Evolutionary conservation across 192 early-diverging fungal species (phyloP).

Genomic region (Phlyctochytrium planicorne): DNA sequence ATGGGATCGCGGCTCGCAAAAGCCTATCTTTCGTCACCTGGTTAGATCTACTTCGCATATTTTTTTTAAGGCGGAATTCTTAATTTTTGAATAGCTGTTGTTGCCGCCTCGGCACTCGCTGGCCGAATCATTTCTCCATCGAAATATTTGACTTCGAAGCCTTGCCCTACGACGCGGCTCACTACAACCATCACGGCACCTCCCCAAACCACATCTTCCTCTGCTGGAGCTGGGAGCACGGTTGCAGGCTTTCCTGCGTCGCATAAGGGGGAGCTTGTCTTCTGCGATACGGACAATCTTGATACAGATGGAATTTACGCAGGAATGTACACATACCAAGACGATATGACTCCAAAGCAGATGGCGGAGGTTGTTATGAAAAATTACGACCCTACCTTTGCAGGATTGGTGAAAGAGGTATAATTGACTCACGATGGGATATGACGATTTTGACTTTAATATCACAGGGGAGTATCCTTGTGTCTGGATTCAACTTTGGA

Average conservation of each 20-base stretch:
- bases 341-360: conserved; percentile 83
- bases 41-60: conserved; percentile 28
- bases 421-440: conserved; percentile 16
- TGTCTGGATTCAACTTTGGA: conserved; percentile 95
- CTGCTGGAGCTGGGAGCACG: not conserved
- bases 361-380: conserved; percentile 98
- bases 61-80: conserved; percentile 2
- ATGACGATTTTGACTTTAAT: not conserved
- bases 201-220: conserved; percentile 10
- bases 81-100: conserved; percentile 62
- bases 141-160: conserved; percentile 4
- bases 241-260: conserved; percentile 74
- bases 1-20: conserved; percentile 93
- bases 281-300: conserved; percentile 90
- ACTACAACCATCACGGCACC: conserved; percentile 22
- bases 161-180: not conserved
- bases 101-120: conserved; percentile 87
- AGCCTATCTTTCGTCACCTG: conserved; percentile 91
- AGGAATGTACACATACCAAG: conserved; percentile 97
- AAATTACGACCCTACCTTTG: conserved; percentile 94
- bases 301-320: conserved; percentile 99
- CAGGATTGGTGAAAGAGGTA: conserved; percentile 58
- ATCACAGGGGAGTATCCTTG: conserved; percentile 74
- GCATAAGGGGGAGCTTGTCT: conserved; percentile 82
- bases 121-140: conserved; percentile 74